Base-by-base conservation (phyloP, 2,329 filamentous ascomycete species). In the Ophiosphaerella herpotricha region DNA sequence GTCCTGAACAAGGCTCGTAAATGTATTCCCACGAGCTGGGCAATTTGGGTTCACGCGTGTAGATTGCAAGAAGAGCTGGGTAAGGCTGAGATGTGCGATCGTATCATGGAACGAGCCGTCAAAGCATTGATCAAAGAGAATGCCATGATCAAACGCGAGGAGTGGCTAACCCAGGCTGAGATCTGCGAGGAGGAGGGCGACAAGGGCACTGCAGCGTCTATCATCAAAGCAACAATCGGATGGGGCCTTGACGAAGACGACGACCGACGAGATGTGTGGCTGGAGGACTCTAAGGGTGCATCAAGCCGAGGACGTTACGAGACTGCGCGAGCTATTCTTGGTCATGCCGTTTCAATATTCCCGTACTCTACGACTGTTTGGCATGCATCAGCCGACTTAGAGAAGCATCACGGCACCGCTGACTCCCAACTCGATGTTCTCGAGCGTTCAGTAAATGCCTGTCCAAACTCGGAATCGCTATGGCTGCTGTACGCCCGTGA, bases 401-500 rank as follows among this genome's bases (percentile, higher is more conserved):
- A 99, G 75, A 87, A 92, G 60, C 91, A 88, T 46, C 91, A 97
- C 66, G 93, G 93, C 29, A 88, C 83, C 5, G 90, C 87, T 64
- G 90, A 96, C 55, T 86, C 88, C 13, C 78, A 97, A 2, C 91
- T 90, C 81, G 85, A 89, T 55, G 82, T 97, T 0, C 82, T 99
- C 4, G 92, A 96, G 72, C 95, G 96, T 71, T 91, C 92, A 0
- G 91, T 97, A 29, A 93, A 96, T 68, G 91, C 91, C 7, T 97
- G 93, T 63, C 93, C 94, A 1, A 88, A 90, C 58, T 91, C 88
- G 60, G 92, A 97, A 73, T 88, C 91, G 16, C 78, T 99, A 16
- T 99, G 94, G 94, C 88, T 99, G 82, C 89, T 95, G 80, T 86
- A 97, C 45, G 94, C 93, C 32, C 90, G 93, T 74, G 94, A 97